Evolutionary conservation across 352 stramenopile species (phyloP).

Genomic region (Peronospora farinosa): DNA sequence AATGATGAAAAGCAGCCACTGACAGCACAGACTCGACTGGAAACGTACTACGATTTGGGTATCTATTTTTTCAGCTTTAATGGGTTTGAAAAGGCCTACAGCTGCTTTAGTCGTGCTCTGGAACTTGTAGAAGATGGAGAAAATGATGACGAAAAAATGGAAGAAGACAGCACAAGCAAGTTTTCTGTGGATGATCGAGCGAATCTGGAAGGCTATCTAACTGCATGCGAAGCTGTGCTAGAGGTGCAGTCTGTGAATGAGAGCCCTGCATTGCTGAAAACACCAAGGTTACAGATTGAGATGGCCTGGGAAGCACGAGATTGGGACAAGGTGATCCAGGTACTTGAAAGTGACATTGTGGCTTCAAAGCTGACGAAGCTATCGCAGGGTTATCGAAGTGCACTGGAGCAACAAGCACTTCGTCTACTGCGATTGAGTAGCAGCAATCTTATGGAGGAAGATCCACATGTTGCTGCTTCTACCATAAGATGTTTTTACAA

Average conservation of each 20-base stretch:
- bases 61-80: conserved; percentile 77
- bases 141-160: conserved; percentile 13
- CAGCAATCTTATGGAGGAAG: conserved; percentile 19
- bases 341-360: conserved; percentile 42
- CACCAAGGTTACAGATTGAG: conserved; percentile 35
- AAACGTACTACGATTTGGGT: conserved; percentile 61
- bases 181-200: conserved; percentile 24
- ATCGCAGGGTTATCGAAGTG: conserved; percentile 30
- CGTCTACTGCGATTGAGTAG: conserved; percentile 33
- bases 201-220: conserved; percentile 61
- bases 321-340: conserved; percentile 43
- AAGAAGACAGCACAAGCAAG: conserved; percentile 11
- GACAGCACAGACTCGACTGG: conserved; percentile 37
- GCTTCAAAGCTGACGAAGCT: conserved; percentile 32
- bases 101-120: conserved; percentile 57
- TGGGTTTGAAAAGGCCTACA: conserved; percentile 67
- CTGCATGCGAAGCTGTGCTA: conserved; percentile 60
- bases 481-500: conserved; percentile 49
- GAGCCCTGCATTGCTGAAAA: conserved; percentile 28
- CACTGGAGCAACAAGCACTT: conserved; percentile 47
- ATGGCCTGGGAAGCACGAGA: conserved; percentile 42
- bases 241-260: conserved; percentile 38
- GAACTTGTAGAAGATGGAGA: conserved; percentile 48
- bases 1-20: conserved; percentile 45
- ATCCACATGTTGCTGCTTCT: conserved; percentile 17